Evolutionary conservation across 2,329 filamentous ascomycete genomes (phyloP).

Genomic region (Leptodontidium sp.): DNA sequence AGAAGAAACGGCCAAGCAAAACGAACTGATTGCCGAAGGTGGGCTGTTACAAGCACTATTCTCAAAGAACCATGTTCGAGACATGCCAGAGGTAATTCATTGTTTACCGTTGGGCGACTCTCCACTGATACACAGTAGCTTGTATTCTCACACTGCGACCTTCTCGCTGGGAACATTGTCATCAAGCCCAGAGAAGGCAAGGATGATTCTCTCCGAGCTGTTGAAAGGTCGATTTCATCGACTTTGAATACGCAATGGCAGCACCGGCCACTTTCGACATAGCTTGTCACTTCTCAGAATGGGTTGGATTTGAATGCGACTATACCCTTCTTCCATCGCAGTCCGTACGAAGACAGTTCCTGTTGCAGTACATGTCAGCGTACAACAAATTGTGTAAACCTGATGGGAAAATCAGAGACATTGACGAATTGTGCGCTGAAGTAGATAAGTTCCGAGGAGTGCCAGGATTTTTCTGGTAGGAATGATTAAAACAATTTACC

Average conservation of each 20-base stretch:
- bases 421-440: neutral
- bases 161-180: conserved; percentile 16
- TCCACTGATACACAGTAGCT: neutral
- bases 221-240: conserved; percentile 18
- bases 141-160: conserved; percentile 9
- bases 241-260: conserved; percentile 18
- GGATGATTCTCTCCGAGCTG: neutral
- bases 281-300: conserved; percentile 20
- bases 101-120: neutral
- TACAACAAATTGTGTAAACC: conserved; percentile 1
- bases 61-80: neutral
- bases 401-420: neutral
- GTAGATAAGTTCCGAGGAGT: conserved; percentile 9
- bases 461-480: conserved; percentile 13
- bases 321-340: conserved; percentile 5
- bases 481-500: neutral
- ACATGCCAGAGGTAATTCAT: neutral
- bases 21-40: neutral
- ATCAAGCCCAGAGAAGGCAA: neutral
- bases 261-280: conserved; percentile 17
- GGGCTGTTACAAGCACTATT: neutral
- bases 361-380: conserved; percentile 11
- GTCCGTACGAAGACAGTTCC: neutral
- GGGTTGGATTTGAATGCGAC: conserved; percentile 16
- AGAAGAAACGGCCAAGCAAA: neutral